These are phyloP conservation scores for Styphnolobium japonicum DNA, from an alignment of 306 rosid species.

Conservation along the genomic window DNA sequence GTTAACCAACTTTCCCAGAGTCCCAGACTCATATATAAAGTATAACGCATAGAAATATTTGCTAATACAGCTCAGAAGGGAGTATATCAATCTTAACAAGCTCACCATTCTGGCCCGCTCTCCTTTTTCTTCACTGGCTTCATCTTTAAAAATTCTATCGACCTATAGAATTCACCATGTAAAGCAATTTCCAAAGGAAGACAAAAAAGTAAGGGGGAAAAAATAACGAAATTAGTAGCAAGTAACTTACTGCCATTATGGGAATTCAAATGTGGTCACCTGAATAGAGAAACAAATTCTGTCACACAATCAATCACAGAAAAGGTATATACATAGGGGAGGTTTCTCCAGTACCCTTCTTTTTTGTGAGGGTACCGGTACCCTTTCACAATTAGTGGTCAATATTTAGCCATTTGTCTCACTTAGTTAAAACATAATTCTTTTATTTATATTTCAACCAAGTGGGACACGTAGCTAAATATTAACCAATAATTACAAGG, in stretches of 20 bases:
- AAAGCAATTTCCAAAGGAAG: slow-evolving; percentile 2
- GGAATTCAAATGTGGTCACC: slow-evolving; percentile 31
- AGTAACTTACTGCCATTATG: slow-evolving; percentile 64
- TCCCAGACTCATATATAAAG: not conserved
- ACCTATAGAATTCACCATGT: slow-evolving; percentile 41
- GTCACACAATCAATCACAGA: not conserved
- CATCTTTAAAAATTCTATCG: slow-evolving; percentile 81
- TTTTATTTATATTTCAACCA: too few relatives aligned
- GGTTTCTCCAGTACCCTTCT: too few relatives aligned
- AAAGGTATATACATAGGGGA: too few relatives aligned
- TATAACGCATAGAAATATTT: not conserved
- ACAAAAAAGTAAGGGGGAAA: not conserved
- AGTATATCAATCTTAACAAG: not conserved
- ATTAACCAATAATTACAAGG: too few relatives aligned
- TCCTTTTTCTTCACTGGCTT: slow-evolving; percentile 95
- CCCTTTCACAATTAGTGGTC: too few relatives aligned
- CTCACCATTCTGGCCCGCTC: slow-evolving; percentile 96
- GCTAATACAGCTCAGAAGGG: not conserved
- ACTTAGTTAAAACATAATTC: too few relatives aligned
- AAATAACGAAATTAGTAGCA: not conserved
- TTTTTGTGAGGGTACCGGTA: too few relatives aligned
- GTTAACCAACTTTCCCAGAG: slow-evolving; percentile 1
- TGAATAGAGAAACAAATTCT: slow-evolving; percentile 13
- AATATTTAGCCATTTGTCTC: too few relatives aligned
- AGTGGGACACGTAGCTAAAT: too few relatives aligned